Evolutionary conservation across 106 monocot genomes (phyloP).

Genomic region (Platanthera zijinensis): DNA sequence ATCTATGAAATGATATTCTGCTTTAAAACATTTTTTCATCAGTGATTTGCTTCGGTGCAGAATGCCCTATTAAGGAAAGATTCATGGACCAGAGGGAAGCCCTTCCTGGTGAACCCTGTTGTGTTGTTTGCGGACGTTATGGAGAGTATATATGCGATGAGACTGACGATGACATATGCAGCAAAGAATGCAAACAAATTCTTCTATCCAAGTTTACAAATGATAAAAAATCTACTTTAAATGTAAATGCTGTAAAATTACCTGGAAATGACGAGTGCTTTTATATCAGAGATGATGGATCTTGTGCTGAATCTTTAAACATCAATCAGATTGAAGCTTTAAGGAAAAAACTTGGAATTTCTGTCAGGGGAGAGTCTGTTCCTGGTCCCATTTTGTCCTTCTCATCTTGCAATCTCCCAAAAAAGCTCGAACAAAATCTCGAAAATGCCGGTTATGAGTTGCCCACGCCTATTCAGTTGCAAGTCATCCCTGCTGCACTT

Average conservation of each 20-base stretch:
- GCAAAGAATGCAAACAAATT: conserved; percentile 47
- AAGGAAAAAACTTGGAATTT: conserved; percentile 48
- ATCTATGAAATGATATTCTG: neutral
- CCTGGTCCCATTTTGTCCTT: conserved; percentile 52
- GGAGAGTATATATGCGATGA: conserved; percentile 73
- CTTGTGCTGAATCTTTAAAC: conserved; percentile 10
- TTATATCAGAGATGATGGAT: conserved; percentile 46
- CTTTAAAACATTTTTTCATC: neutral
- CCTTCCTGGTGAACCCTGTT: conserved; percentile 51
- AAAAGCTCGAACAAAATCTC: conserved; percentile 62
- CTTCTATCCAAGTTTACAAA: conserved; percentile 39
- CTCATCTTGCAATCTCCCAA: conserved; percentile 52
- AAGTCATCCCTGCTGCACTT: conserved; percentile 68
- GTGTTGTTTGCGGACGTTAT: conserved; percentile 51
- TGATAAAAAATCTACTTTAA: conserved; percentile 11
- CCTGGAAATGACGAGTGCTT: conserved; percentile 58
- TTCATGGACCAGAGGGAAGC: conserved; percentile 61
- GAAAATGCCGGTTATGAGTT: conserved; percentile 57
- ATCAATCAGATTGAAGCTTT: conserved; percentile 28
- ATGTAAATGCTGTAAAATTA: conserved; percentile 17
- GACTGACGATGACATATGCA: conserved; percentile 60
- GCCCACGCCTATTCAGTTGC: conserved; percentile 84
- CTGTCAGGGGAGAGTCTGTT: conserved; percentile 40
- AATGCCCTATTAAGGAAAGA: conserved; percentile 38
- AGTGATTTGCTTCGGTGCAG: conserved; percentile 5